These are phyloP conservation scores for Flaveria ramosissima DNA, from an alignment of 129 eudicot species.

Conservation along the genomic window DNA sequence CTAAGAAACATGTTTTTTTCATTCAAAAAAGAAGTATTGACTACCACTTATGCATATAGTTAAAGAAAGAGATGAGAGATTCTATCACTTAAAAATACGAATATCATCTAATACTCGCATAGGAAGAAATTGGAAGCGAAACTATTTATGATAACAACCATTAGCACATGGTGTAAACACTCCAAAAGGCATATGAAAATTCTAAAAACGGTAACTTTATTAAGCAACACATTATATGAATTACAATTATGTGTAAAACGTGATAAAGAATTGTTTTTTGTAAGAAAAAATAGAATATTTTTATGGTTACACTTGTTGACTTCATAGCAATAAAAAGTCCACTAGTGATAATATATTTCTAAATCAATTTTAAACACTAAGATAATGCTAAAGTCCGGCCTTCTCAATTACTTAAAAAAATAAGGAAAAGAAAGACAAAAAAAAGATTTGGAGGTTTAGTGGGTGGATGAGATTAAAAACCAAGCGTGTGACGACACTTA, in stretches of 20 bases:
- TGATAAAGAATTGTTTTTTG: not conserved
- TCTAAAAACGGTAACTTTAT: not conserved
- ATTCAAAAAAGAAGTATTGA: too few species aligned
- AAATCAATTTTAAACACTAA: not conserved
- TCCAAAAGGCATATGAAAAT: too few species aligned
- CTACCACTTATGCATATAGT: too few species aligned
- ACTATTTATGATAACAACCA: too few species aligned
- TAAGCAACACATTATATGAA: not conserved
- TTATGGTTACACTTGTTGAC: not conserved
- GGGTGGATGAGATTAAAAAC: constrained; percentile 29
- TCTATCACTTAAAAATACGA: too few species aligned
- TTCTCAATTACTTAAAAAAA: not conserved
- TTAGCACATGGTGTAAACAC: too few species aligned
- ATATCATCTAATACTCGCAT: too few species aligned
- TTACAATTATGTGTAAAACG: not conserved
- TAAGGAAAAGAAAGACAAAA: constrained; percentile 15
- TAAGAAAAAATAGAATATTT: not conserved
- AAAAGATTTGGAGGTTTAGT: constrained; percentile 11
- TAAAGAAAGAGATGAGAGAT: too few species aligned
- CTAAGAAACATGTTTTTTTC: too few species aligned
- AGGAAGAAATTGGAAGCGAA: too few species aligned
- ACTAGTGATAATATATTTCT: not conserved
- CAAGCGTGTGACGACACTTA: constrained; percentile 25
- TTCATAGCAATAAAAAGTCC: not conserved
- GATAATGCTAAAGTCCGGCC: not conserved